Evolutionary conservation across 352 stramenopile genomes (phyloP), one percentile per base, ranked within the genome.

Genomic region (Phytopythium mirpurense): DNA sequence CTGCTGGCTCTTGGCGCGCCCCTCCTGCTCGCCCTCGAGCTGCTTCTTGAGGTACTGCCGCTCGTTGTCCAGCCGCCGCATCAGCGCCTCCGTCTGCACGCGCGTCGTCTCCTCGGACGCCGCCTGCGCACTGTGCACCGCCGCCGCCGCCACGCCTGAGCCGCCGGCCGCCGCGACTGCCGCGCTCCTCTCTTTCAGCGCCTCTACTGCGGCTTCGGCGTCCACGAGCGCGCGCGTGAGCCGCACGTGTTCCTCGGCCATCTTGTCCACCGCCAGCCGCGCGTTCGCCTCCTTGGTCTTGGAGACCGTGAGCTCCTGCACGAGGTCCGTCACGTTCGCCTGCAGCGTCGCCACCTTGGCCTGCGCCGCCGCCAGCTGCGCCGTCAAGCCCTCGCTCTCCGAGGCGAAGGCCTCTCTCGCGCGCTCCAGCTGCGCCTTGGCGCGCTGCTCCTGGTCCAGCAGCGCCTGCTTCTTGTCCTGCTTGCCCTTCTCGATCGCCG

Each of bases 11-110:
- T 68, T 69, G 21, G 73, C 59, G 49, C 78, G 81, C 54, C 68
- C 56, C 40, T 83, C 70, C 27, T 74, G 62, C 34, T 84, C 78
- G 9, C 60, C 65, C 42, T 86, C 71, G 6, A 90, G 59, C 51
- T 91, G 83, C 35, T 74, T 90, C 55, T 91, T 90, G 27, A 93
- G 53, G 44, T 93, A 93, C 41, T 90, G 78, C 1, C 83, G 72
- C 41, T 93, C 80, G 36, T 93, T 90, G 41, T 89, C 82, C 1
- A 93, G 74, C 3, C 80, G 61, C 19, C 83, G 66, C 7, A 93
- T 42, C 1, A 88, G 53, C n/a, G 78, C 81, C 50, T 93, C 83
- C 68, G 87, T 86, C 47, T 90, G 80, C 56, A 90, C 73, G 2
- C 80, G 78, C 23, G 89, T 73, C 0, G 80, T 87, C 50, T 93